Conservation (phyloP, 371 early-diverging fungal genomes). For the Mortierella sp. region DNA sequence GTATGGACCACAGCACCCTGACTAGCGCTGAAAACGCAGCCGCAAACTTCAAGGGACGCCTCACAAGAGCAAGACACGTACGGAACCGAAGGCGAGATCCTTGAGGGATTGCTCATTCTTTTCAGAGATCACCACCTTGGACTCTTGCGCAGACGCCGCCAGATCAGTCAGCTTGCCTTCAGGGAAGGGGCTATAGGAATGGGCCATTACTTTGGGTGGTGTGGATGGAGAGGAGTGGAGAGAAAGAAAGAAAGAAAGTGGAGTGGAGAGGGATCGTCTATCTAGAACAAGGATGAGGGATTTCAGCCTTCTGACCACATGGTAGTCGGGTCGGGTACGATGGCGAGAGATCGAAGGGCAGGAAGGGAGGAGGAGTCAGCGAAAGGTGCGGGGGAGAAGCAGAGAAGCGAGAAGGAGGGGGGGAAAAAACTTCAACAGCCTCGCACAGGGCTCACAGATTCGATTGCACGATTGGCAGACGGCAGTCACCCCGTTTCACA, state of each 20-base stretch:
- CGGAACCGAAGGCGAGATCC: conserved; percentile 56
- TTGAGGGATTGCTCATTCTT: conserved; percentile 53
- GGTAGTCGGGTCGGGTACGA: conserved; percentile 18
- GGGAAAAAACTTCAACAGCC: conserved; percentile 1
- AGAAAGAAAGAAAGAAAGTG: background rate
- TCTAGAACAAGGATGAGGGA: conserved; percentile 2
- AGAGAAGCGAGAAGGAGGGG: conserved; percentile 4
- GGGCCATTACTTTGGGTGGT: conserved; percentile 29
- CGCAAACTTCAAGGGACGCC: background rate
- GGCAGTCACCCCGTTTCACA: background rate
- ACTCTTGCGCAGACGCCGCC: conserved; percentile 39
- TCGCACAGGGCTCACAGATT: background rate
- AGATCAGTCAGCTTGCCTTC: conserved; percentile 49
- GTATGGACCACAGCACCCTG: background rate
- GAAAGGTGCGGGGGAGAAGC: background rate
- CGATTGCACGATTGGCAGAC: background rate
- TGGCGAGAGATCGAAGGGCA: background rate
- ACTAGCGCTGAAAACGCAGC: background rate
- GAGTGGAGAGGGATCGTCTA: background rate
- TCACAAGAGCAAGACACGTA: conserved; percentile 17
- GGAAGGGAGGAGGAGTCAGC: background rate
- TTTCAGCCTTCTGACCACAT: conserved; percentile 51
- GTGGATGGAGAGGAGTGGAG: background rate
- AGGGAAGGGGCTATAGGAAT: conserved; percentile 49
- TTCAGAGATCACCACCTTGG: conserved; percentile 49